phyloP scores from a whole-genome alignment of 306 rosid species.

The Sicyos edulis region DNA sequence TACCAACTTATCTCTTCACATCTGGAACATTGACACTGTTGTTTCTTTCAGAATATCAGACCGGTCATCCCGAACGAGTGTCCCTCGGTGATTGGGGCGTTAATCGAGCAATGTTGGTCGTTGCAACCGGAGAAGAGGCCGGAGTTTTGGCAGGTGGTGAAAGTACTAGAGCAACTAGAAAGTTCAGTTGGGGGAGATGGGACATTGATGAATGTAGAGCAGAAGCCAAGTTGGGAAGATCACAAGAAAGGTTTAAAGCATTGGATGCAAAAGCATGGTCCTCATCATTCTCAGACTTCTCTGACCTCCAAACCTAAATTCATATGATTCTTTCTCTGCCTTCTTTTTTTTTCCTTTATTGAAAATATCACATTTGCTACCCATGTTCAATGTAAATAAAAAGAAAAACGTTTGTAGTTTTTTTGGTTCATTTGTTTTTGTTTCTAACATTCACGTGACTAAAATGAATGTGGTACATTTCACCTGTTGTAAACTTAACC shows the following conservation, averaged over 20 bases:
- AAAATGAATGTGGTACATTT: background rate
- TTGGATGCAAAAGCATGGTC: slow-evolving; percentile 85
- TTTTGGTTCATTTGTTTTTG: background rate
- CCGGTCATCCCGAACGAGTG: slow-evolving; percentile 61
- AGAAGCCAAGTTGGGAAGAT: slow-evolving; percentile 44
- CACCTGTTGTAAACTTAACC: background rate
- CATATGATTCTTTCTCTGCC: slow-evolving; percentile 47
- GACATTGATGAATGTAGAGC: slow-evolving; percentile 47
- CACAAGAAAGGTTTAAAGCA: slow-evolving; percentile 79
- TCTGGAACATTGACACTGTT: background rate
- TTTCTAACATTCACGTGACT: slow-evolving; percentile 17
- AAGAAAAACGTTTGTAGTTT: background rate
- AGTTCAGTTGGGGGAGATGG: slow-evolving; percentile 62
- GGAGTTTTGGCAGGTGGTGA: slow-evolving; percentile 85
- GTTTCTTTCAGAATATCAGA: slow-evolving; percentile 55
- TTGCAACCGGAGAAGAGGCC: slow-evolving; percentile 75
- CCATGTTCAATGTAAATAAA: too few relatives aligned
- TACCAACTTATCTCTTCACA: background rate
- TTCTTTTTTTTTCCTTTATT: slow-evolving; percentile 28
- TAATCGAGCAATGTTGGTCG: slow-evolving; percentile 90
- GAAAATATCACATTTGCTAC: too few relatives aligned
- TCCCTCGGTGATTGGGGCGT: slow-evolving; percentile 58
- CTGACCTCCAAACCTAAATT: slow-evolving; percentile 66
- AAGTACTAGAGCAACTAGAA: slow-evolving; percentile 69
- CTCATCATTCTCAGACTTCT: slow-evolving; percentile 37